Base-by-base conservation (phyloP, 306 rosid species). In the Quercus agrifolia region DNA sequence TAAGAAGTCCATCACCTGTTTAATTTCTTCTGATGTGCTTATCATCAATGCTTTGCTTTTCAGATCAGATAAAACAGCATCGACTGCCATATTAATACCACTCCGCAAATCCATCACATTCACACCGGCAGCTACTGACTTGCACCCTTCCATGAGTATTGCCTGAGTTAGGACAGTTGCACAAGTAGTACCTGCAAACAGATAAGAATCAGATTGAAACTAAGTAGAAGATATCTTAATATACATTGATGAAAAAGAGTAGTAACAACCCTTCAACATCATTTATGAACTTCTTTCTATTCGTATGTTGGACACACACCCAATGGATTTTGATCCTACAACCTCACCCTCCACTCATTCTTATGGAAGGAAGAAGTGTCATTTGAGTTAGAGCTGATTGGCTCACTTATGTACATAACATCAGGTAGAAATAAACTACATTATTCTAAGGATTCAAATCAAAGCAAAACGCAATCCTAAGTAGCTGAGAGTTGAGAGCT, bases 141-240 rank as follows among this genome's bases (percentile, higher is more conserved):
- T 92, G 85, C 97, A 92, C 61, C 99, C 98, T 88, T 92, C 98
- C 1, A 62, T 84, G 71, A 95, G 98, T 84, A 95, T 91, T 74
- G 99, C 98, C 86, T 91, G 98, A 66, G 97, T 90, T 79, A 95
- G 80, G 82, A 95, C 94, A 69, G 98, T 91, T 61, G 99, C 98
- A 90, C 98, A 92, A 49, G 99, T 95, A 71, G 99, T 95, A 84
- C 98, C 99, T 95, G 90, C 63, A 84, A 81, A 41, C 74, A 85
- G 55, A 87, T 77, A 82, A 56, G 52, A 73, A 73, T 64, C 46
- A 69, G 23, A 19, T 35, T 68, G 52, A 68, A 35, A 33, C 19
- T 13, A 35, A 30, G 21, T 30, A 31, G 44, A 66, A 66, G 33
- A 66, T 28, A 30, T 31, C 15, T 18, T 7, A 31, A 4, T 35